These are phyloP conservation scores for Eutypa lata DNA, from an alignment of 2,329 filamentous ascomycete species.

Conservation along the genomic window DNA sequence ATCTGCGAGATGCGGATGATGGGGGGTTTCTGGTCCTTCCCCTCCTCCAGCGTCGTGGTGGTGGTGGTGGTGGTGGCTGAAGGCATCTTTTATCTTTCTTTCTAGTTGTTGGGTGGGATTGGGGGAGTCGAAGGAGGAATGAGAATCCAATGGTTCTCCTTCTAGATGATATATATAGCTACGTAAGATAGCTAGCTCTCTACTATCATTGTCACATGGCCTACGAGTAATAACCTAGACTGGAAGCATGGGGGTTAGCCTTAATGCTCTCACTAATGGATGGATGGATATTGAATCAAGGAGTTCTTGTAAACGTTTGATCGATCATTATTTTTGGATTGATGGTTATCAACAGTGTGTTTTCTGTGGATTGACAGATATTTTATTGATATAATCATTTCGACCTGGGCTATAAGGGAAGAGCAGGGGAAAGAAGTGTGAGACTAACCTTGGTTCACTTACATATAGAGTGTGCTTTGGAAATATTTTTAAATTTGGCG, in stretches of 20 bases:
- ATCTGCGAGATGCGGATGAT: constrained; percentile 81
- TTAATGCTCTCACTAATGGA: background rate
- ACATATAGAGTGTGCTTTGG: too few relatives aligned
- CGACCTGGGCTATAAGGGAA: background rate
- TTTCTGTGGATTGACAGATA: constrained; percentile 87
- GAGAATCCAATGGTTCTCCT: constrained; percentile 8
- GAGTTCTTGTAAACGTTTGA: constrained; percentile 24
- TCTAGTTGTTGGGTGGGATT: constrained; percentile 3
- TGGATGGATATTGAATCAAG: background rate
- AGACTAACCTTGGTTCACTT: too few relatives aligned
- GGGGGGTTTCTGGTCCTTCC: constrained; percentile 22
- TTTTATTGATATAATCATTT: constrained; percentile 62
- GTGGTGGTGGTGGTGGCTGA: background rate
- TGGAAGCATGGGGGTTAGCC: background rate
- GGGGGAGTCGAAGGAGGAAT: too few relatives aligned
- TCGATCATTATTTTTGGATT: constrained; percentile 41
- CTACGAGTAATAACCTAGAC: background rate
- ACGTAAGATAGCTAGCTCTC: constrained; percentile 4
- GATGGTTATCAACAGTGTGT: constrained; percentile 48
- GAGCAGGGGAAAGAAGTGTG: too few relatives aligned
- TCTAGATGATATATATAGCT: background rate
- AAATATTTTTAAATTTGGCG: too few relatives aligned
- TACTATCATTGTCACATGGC: background rate
- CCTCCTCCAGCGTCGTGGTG: constrained; percentile 1
- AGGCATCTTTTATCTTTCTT: constrained; percentile 2